These are phyloP conservation scores for Globisporangium cederbergense DNA, from an alignment of 352 stramenopile species.

Conservation along the genomic window DNA sequence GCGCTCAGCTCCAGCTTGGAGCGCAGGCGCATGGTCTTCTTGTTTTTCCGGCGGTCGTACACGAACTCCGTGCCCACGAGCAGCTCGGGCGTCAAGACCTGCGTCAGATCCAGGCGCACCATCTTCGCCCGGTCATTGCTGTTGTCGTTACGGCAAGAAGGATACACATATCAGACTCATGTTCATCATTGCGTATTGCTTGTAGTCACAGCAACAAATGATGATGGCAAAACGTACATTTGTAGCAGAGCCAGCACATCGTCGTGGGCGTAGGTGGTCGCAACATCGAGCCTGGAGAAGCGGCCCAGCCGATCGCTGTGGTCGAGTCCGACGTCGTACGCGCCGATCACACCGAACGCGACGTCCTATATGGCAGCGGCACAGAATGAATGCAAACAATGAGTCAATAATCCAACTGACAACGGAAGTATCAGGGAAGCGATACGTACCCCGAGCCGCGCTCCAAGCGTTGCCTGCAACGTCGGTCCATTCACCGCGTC, in stretches of 20 bases:
- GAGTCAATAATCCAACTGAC: not conserved
- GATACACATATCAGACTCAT: not conserved
- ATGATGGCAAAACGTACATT: constrained; percentile 40
- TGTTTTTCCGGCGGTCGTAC: constrained; percentile 69
- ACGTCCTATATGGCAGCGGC: constrained; percentile 21
- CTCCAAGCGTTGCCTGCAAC: constrained; percentile 54
- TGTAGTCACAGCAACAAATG: not conserved
- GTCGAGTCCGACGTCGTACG: constrained; percentile 77
- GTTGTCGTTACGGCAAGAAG: not conserved
- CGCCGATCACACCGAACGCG: constrained; percentile 45
- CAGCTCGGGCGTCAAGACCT: constrained; percentile 49
- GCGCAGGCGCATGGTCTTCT: constrained; percentile 53
- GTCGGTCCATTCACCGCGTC: constrained; percentile 79
- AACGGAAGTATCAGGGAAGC: not conserved
- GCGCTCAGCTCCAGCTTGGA: constrained; percentile 48
- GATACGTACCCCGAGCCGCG: constrained; percentile 33
- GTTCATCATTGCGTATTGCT: not conserved
- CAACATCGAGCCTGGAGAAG: constrained; percentile 60
- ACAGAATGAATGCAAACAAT: not conserved
- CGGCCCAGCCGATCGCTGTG: constrained; percentile 66
- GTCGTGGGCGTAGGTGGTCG: constrained; percentile 57
- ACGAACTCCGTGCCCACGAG: constrained; percentile 62
- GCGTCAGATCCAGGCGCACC: constrained; percentile 57
- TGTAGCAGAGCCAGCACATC: constrained; percentile 64
- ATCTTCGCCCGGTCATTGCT: constrained; percentile 69